These are phyloP conservation scores for Lecanicillium sp. DNA, from an alignment of 2,329 filamentous ascomycete species.

Conservation along the genomic window DNA sequence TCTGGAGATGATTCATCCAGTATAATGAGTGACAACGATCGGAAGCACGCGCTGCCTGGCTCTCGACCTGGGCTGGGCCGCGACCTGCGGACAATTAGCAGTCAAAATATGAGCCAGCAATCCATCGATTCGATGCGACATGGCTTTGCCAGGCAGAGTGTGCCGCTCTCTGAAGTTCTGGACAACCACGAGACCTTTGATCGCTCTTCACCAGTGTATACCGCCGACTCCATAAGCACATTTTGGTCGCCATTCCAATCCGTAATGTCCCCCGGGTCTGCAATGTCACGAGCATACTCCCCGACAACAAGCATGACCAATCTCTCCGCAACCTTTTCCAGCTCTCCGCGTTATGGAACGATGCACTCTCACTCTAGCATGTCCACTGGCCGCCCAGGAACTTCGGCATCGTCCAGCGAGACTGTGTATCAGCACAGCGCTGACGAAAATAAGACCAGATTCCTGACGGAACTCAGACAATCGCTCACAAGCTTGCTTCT, in stretches of 20 bases:
- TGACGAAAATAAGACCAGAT: slow-evolving; percentile 66
- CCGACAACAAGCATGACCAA: slow-evolving; percentile 55
- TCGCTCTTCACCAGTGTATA: slow-evolving; percentile 57
- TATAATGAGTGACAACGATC: slow-evolving; percentile 47
- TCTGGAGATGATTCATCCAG: slow-evolving; percentile 42
- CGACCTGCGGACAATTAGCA: slow-evolving; percentile 50
- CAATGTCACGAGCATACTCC: slow-evolving; percentile 48
- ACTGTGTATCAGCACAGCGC: slow-evolving; percentile 55
- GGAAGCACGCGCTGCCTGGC: slow-evolving; percentile 34
- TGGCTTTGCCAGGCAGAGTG: slow-evolving; percentile 48
- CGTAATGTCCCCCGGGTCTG: slow-evolving; percentile 54
- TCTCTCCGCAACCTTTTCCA: slow-evolving; percentile 41
- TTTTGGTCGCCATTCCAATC: slow-evolving; percentile 87
- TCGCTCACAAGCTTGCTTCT: slow-evolving; percentile 76
- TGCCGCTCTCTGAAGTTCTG: slow-evolving; percentile 55
- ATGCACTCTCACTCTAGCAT: slow-evolving; percentile 38
- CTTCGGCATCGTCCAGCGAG: slow-evolving; percentile 59
- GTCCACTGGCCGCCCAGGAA: slow-evolving; percentile 52
- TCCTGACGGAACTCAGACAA: slow-evolving; percentile 69
- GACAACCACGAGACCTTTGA: slow-evolving; percentile 68
- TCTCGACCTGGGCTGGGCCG: slow-evolving; percentile 43
- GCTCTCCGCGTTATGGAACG: slow-evolving; percentile 30
- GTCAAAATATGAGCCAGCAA: slow-evolving; percentile 58
- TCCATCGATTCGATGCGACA: slow-evolving; percentile 64
- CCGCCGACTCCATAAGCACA: slow-evolving; percentile 68